Percentiles rank a stretch among this genome's conserved stretches.
These are phyloP conservation scores for Setaria viridis DNA, from an alignment of 202 grass and related monocot genomes.

Conservation along the genomic window DNA sequence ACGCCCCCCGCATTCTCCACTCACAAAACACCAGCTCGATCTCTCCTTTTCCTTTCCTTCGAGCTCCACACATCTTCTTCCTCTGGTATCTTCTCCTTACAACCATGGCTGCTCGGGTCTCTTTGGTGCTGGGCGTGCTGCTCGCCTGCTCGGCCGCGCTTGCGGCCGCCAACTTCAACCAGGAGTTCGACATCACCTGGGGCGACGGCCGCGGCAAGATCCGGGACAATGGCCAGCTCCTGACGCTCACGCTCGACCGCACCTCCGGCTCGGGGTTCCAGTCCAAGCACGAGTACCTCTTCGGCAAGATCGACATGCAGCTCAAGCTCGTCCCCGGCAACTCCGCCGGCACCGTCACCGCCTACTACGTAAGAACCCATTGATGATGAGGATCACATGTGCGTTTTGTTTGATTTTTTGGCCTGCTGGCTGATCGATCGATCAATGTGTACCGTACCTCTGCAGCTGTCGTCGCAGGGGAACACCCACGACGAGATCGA, in stretches of 20 bases:
- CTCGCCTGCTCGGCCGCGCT: neutral
- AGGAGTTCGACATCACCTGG: constrained; percentile 92
- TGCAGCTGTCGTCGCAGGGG: constrained; percentile 69
- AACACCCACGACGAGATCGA: constrained; percentile 95
- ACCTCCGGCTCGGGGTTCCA: constrained; percentile 90
- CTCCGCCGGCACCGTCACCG: constrained; percentile 92
- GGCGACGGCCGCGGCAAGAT: constrained; percentile 82
- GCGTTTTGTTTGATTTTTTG: too few relatives aligned
- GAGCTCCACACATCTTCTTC: neutral
- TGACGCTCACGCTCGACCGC: constrained; percentile 76
- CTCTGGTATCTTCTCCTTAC: neutral
- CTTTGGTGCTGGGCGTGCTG: constrained; percentile 7
- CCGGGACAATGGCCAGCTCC: constrained; percentile 56
- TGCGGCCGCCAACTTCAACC: constrained; percentile 62
- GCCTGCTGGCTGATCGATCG: too few relatives aligned
- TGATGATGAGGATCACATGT: too few relatives aligned
- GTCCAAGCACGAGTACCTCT: constrained; percentile 89
- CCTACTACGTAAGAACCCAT: constrained; percentile 58
- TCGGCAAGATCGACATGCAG: constrained; percentile 98
- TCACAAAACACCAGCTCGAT: constrained; percentile 10
- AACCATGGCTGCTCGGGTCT: neutral
- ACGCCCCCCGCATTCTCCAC: constrained; percentile 15
- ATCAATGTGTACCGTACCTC: too few relatives aligned
- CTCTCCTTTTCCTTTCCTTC: neutral
- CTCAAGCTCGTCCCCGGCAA: constrained; percentile 91